These are phyloP conservation scores for Spongospora subterranea DNA, from an alignment of 208 protist species.

Conservation along the genomic window DNA sequence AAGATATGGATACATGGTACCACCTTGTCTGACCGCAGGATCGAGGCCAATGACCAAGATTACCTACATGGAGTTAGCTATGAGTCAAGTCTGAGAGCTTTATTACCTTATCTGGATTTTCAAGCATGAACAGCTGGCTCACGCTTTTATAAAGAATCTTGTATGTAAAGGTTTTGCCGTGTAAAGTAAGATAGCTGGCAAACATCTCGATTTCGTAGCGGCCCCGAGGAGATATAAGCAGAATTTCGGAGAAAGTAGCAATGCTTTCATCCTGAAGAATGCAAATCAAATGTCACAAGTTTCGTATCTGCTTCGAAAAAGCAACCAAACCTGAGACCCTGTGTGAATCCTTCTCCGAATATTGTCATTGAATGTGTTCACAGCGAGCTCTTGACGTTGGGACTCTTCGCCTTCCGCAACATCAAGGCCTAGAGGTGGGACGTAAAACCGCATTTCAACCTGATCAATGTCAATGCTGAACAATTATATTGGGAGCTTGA, in stretches of 20 bases:
- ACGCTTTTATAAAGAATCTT: constrained; percentile 68
- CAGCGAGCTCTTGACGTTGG: neutral
- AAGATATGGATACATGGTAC: constrained; percentile 18
- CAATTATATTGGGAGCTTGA: neutral
- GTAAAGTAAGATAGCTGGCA: constrained; percentile 68
- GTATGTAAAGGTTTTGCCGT: constrained; percentile 75
- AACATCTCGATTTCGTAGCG: constrained; percentile 76
- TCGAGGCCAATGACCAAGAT: neutral
- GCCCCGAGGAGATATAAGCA: constrained; percentile 70
- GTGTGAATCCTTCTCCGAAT: constrained; percentile 55
- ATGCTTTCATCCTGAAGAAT: constrained; percentile 68
- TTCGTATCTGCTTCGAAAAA: constrained; percentile 1
- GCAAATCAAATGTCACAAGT: neutral
- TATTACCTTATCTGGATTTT: constrained; percentile 49
- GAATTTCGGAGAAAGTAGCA: constrained; percentile 65
- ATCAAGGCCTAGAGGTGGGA: constrained; percentile 59
- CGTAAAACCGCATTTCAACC: constrained; percentile 67
- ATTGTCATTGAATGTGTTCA: constrained; percentile 21
- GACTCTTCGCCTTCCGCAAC: constrained; percentile 36
- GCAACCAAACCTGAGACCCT: constrained; percentile 59
- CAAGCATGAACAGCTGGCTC: constrained; percentile 34
- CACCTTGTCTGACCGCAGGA: constrained; percentile 17
- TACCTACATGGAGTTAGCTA: neutral
- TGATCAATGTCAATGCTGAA: neutral
- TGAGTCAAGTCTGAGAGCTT: neutral